Evolutionary conservation across 1,284 basidiomycete species (phyloP).

Genomic region (Leccinum fuscescens): DNA sequence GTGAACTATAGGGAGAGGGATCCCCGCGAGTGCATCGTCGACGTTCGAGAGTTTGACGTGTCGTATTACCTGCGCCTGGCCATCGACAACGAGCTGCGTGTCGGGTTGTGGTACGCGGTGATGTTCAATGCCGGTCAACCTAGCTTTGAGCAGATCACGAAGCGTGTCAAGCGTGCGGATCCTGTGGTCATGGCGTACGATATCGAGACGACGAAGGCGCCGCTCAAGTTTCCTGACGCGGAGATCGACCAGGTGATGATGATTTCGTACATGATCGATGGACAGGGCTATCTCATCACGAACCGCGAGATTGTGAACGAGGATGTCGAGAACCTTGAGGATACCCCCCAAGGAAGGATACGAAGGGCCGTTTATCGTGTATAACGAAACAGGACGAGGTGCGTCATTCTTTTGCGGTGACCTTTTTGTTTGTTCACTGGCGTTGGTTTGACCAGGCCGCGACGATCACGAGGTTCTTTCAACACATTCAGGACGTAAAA

Average conservation of each 20-base stretch:
- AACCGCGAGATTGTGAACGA: conserved; percentile 97
- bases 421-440: neutral
- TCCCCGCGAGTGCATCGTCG: conserved; percentile 88
- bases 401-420: neutral
- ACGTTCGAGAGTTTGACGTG: conserved; percentile 95
- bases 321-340: conserved; percentile 98
- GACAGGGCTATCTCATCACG: conserved; percentile 96
- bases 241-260: conserved; percentile 99
- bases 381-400: conserved; percentile 94
- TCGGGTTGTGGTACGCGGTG: conserved; percentile 95
- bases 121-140: conserved; percentile 83
- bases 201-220: conserved; percentile 98
- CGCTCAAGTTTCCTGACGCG: conserved; percentile 97
- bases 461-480: conserved; percentile 86
- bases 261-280: conserved; percentile 99
- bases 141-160: conserved; percentile 68
- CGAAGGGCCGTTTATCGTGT: conserved; percentile 95
- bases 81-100: conserved; percentile 97
- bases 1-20: conserved; percentile 62
- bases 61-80: conserved; percentile 98
- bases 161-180: conserved; percentile 97
- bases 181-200: conserved; percentile 99
- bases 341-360: conserved; percentile 97
- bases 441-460: conserved; percentile 50
- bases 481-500: conserved; percentile 88